Percentiles rank a stretch among this genome's conserved stretches.
Conservation (phyloP, 495 filamentous ascomycete species). For the Jackrogersella multiformis region DNA sequence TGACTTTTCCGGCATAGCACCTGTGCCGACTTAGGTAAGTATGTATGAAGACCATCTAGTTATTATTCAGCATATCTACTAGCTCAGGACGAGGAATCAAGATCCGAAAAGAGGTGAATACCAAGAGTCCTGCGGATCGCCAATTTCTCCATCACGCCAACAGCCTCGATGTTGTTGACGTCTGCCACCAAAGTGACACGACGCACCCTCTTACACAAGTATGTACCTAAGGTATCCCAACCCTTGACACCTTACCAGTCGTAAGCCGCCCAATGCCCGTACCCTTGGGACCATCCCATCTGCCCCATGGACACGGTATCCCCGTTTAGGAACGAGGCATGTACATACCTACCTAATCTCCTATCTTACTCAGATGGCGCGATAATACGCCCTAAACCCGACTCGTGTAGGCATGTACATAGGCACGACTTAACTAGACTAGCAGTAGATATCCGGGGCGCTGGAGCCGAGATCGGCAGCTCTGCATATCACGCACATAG, state of each 20-base stretch:
- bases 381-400: constrained; percentile 1
- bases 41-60: background rate
- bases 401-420: background rate
- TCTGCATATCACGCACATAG: background rate
- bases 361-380: constrained; percentile 19
- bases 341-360: too few relatives aligned
- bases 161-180: background rate
- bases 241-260: constrained; percentile 3
- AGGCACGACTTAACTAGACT: background rate
- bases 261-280: constrained; percentile 25
- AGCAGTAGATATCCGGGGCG: constrained; percentile 17
- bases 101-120: background rate
- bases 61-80: background rate
- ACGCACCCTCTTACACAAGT: background rate
- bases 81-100: background rate
- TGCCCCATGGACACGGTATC: constrained; percentile 15
- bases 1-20: background rate
- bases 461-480: constrained; percentile 23
- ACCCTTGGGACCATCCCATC: constrained; percentile 9
- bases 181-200: background rate
- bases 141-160: background rate
- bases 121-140: constrained; percentile 18
- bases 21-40: too few relatives aligned
- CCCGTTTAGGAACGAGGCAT: constrained; percentile 9
- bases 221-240: constrained; percentile 1